Percentiles rank a stretch among this genome's conserved stretches.
Conservation (phyloP, 1,284 basidiomycete species). For the Irpex sp. region DNA sequence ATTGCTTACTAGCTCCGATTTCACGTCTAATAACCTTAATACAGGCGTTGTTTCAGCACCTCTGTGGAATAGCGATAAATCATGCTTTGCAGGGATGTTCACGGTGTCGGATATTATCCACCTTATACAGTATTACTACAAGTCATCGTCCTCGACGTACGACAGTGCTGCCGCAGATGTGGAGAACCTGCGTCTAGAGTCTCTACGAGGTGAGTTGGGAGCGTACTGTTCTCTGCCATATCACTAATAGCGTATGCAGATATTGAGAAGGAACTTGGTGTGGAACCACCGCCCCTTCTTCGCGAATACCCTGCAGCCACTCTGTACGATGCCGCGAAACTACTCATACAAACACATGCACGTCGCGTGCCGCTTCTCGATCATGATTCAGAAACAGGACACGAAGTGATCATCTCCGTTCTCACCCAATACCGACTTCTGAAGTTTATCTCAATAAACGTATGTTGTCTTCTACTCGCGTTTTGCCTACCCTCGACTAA, state of each 20-base stretch:
- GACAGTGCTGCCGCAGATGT: conserved; percentile 89
- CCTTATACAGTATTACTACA: conserved; percentile 95
- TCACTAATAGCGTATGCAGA: conserved; percentile 46
- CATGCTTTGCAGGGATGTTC: conserved; percentile 92
- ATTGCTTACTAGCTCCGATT: conserved; percentile 1
- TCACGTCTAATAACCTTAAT: conserved; percentile 5
- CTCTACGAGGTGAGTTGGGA: conserved; percentile 67
- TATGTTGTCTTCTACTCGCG: conserved; percentile 36
- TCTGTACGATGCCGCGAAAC: conserved; percentile 87
- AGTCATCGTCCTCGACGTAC: conserved; percentile 79
- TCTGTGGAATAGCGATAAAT: conserved; percentile 93
- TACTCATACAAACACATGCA: conserved; percentile 94
- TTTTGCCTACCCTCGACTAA: conserved; percentile 8
- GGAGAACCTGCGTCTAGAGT: conserved; percentile 90
- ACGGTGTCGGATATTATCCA: conserved; percentile 96
- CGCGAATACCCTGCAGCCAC: conserved; percentile 87
- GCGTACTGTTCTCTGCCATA: conserved; percentile 13
- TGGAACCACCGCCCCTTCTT: conserved; percentile 89
- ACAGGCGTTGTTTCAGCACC: conserved; percentile 96
- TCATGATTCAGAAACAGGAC: conserved; percentile 88
- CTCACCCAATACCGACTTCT: conserved; percentile 97
- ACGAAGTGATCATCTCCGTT: conserved; percentile 94
- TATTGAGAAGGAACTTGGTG: conserved; percentile 91
- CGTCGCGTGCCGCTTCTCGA: conserved; percentile 93
- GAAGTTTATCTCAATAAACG: conserved; percentile 98